A percentile compares a stretch with the other conserved stretches of the same genome.
Conservation (phyloP, 169 alveolate species). For the Perkinsus olseni region DNA sequence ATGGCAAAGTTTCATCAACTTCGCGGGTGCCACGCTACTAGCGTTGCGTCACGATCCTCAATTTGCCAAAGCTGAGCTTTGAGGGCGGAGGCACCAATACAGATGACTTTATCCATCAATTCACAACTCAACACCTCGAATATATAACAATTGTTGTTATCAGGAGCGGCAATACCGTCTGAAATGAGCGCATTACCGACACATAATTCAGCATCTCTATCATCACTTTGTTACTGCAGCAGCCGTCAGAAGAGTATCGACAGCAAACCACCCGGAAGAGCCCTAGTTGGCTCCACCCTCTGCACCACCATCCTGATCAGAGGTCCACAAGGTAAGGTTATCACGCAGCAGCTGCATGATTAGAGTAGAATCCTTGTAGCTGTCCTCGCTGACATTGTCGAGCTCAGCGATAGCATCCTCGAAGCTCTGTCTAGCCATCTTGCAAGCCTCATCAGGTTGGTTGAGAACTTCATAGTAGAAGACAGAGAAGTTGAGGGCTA, state of each 20-base stretch:
- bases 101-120: background rate
- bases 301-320: slow-evolving; percentile 64
- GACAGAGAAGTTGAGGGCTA: slow-evolving; percentile 95
- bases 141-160: background rate
- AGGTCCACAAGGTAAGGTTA: slow-evolving; percentile 87
- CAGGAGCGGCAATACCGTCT: background rate
- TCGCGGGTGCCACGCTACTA: no score
- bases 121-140: background rate
- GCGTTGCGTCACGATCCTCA: no score
- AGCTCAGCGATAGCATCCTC: slow-evolving; percentile 90
- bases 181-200: background rate
- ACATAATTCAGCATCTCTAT: background rate
- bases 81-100: no score
- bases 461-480: slow-evolving; percentile 96
- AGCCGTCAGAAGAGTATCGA: background rate
- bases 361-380: slow-evolving; percentile 77
- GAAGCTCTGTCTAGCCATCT: slow-evolving; percentile 91
- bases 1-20: no score
- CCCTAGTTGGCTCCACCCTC: background rate
- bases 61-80: no score
- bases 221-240: background rate
- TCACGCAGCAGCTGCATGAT: slow-evolving; percentile 90
- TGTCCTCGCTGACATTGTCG: slow-evolving; percentile 77
- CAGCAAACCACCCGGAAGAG: background rate
- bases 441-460: slow-evolving; percentile 97